Conservation (phyloP, 345 rosid species). For the Erodium maritimum region DNA sequence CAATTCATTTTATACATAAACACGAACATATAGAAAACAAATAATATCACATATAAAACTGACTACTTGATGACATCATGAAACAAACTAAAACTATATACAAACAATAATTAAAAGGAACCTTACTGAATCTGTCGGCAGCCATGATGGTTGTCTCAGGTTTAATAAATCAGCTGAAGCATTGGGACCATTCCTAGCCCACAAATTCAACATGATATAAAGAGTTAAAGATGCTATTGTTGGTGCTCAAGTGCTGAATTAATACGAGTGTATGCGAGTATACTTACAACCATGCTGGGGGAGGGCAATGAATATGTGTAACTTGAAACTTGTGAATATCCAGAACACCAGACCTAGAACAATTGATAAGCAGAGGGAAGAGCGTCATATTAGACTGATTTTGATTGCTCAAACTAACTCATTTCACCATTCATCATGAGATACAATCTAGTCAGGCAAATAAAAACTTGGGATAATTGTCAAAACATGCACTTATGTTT, state of each 20-base stretch:
- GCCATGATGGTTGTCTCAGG: slow-evolving; percentile 79
- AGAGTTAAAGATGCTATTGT: background rate
- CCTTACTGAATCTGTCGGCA: slow-evolving; percentile 70
- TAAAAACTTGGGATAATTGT: too few relatives aligned
- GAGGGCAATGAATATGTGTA: slow-evolving; percentile 95
- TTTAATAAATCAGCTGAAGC: slow-evolving; percentile 24
- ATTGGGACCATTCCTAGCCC: slow-evolving; percentile 3
- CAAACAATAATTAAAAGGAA: background rate
- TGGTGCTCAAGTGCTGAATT: background rate
- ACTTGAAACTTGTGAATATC: slow-evolving; percentile 48
- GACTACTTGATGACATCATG: too few relatives aligned
- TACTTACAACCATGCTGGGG: slow-evolving; percentile 96
- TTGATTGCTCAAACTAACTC: background rate
- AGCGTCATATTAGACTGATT: background rate
- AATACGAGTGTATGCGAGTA: background rate
- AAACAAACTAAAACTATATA: too few relatives aligned
- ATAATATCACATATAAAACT: too few relatives aligned
- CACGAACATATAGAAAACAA: too few relatives aligned
- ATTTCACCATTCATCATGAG: background rate
- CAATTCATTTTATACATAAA: too few relatives aligned
- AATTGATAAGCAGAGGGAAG: background rate
- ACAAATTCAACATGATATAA: too few relatives aligned
- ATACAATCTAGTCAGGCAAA: too few relatives aligned
- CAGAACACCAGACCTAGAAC: slow-evolving; percentile 81
- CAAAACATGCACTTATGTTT: too few relatives aligned